Base-by-base conservation (phyloP, 2,329 filamentous ascomycete species). In the Dendrostoma leiphaemia region DNA sequence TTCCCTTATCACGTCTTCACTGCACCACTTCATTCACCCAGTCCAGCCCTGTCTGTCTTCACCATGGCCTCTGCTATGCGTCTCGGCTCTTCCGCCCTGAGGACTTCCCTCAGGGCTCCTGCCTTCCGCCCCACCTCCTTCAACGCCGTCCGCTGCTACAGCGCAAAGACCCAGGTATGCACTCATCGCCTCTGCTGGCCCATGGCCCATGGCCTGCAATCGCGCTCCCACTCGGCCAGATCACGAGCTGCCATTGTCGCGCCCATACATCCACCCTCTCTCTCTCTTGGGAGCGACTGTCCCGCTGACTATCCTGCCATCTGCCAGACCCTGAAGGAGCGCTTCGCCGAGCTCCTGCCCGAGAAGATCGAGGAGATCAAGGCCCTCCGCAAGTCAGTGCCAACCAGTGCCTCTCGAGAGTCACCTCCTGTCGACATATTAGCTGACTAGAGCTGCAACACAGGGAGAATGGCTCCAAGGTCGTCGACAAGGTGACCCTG, bases 291-390 rank as follows among this genome's bases (percentile, higher is more conserved):
- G 43, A 45, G 35, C 7, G 48, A 53, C 60, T 52, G 29, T 46
- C 56, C 61, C 53, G 61, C 64, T 65, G 51, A 65, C 61, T 29
- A 45, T 26, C 37, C 51, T 59, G 48, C 31, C 41, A 23, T 29
- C 51, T 28, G 51, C 32, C 60, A 99, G 94, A 91, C 91, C 65
- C 80, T 99, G 72, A 99, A 99, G 83, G 94, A 99, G 75, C 93
- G 91, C 72, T 97, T 99, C 75, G 93, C 93, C 72, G 92, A 94
- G 75, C 88, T 93, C 70, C 83, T 99, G 61, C 94, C 94, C 67
- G 91, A 87, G 74, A 95, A 97, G 85, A 88, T 97, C 71, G 94
- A 99, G 80, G 90, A 69, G 85, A 91, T 99, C 82, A 99, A 99
- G 90, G 86, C 91, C 76, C 87, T 99, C 70, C 86, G 91, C 76